Evolutionary conservation across 371 early-diverging fungal genomes (phyloP).

Genomic region (Saksenaea vasiformis): DNA sequence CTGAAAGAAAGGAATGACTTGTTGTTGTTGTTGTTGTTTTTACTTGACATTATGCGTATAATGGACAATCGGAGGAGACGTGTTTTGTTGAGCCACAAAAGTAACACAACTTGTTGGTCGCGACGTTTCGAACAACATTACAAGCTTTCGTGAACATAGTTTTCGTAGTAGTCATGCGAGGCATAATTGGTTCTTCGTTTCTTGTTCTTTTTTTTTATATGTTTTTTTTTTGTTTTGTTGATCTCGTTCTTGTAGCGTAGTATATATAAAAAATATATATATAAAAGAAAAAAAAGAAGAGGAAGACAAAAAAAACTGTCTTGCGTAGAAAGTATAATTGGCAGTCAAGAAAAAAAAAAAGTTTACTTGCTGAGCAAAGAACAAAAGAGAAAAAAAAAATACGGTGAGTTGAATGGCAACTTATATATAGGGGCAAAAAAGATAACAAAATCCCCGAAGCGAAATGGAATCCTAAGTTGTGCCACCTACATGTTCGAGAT

Average conservation of each 20-base stretch:
- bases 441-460: too few relatives aligned
- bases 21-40: neutral
- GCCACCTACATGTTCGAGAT: neutral
- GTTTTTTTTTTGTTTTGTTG: slow-evolving; percentile 14
- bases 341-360: slow-evolving; percentile 3
- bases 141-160: slow-evolving; percentile 9
- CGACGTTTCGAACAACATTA: slow-evolving; percentile 7
- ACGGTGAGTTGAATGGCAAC: neutral
- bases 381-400: neutral
- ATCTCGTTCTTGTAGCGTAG: slow-evolving; percentile 17
- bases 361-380: slow-evolving; percentile 8
- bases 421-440: neutral
- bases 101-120: slow-evolving; percentile 34
- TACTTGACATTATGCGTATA: slow-evolving; percentile 35
- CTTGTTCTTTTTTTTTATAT: slow-evolving; percentile 9
- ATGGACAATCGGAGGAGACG: slow-evolving; percentile 49
- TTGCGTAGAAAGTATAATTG: slow-evolving; percentile 1
- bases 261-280: slow-evolving; percentile 10
- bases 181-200: slow-evolving; percentile 8
- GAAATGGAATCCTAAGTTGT: neutral
- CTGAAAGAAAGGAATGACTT: neutral
- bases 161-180: slow-evolving; percentile 1
- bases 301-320: neutral
- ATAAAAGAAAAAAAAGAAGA: slow-evolving; percentile 1
- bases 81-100: slow-evolving; percentile 52